Evolutionary conservation across 495 filamentous ascomycete genomes (phyloP).

Genomic region (Trichoderma erinaceum): DNA sequence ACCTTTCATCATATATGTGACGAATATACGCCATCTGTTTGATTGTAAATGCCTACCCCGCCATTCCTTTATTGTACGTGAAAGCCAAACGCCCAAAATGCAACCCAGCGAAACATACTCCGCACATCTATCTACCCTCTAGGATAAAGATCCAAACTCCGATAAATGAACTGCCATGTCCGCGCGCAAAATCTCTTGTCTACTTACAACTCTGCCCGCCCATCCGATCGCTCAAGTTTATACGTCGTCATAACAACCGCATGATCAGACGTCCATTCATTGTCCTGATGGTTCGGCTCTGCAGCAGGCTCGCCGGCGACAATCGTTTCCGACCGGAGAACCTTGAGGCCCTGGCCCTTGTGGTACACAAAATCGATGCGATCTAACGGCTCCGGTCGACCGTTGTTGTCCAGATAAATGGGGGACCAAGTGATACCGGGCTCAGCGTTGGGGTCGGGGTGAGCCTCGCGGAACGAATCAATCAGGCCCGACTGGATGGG

Average conservation of each 20-base stretch:
- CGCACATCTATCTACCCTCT: background rate
- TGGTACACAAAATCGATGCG: conserved; percentile 13
- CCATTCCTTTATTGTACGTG: background rate
- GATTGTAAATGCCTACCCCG: background rate
- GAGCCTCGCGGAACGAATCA: conserved; percentile 6
- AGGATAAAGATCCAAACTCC: background rate
- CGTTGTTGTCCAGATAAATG: conserved; percentile 6
- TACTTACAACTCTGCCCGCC: background rate
- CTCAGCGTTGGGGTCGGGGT: conserved; percentile 12
- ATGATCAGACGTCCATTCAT: conserved; percentile 14
- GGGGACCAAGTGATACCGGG: conserved; percentile 11
- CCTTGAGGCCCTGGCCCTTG: conserved; percentile 6
- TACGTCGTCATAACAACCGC: background rate
- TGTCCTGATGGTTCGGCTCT: conserved; percentile 1
- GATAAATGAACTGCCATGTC: background rate
- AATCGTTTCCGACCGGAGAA: background rate
- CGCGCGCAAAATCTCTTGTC: background rate
- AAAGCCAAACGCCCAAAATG: background rate
- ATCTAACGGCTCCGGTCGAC: conserved; percentile 6
- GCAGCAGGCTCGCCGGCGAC: background rate
- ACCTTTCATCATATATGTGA: background rate
- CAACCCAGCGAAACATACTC: background rate
- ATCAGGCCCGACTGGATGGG: conserved; percentile 8
- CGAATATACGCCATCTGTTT: background rate
- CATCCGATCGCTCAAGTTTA: background rate